Evolutionary conservation across 2,329 filamentous ascomycete species (phyloP).

Genomic region (Penicillium expansum): DNA sequence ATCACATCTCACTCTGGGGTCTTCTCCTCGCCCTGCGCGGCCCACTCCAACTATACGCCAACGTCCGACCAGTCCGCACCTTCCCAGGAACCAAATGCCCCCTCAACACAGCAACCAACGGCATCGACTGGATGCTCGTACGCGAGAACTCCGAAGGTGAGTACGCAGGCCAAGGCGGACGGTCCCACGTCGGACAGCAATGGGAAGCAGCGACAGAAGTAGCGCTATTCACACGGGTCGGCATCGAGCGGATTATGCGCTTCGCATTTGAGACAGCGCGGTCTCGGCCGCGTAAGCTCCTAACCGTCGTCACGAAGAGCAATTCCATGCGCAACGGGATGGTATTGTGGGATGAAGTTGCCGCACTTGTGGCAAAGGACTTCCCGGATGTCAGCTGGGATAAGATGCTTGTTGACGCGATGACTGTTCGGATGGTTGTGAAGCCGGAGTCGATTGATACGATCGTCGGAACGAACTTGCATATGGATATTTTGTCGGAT

Average conservation of each 20-base stretch:
- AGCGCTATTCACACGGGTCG: constrained; percentile 53
- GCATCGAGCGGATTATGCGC: constrained; percentile 51
- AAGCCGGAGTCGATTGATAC: constrained; percentile 52
- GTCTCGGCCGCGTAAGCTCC: constrained; percentile 46
- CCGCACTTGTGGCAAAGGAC: constrained; percentile 46
- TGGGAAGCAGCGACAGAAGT: too few species aligned
- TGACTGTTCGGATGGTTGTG: constrained; percentile 56
- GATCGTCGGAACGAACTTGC: constrained; percentile 54
- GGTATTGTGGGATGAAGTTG: constrained; percentile 58
- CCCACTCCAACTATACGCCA: constrained; percentile 56
- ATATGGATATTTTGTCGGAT: constrained; percentile 67
- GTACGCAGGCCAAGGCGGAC: constrained; percentile 55
- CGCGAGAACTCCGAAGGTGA: constrained; percentile 58
- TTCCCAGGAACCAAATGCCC: constrained; percentile 53
- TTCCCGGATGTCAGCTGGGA: constrained; percentile 53
- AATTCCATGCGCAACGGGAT: constrained; percentile 56
- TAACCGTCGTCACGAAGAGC: constrained; percentile 56
- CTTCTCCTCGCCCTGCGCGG: too few species aligned
- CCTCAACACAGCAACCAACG: constrained; percentile 47
- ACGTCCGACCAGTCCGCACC: constrained; percentile 52
- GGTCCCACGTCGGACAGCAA: too few species aligned
- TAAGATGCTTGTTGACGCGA: constrained; percentile 58
- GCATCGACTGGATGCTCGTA: constrained; percentile 57
- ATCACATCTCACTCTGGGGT: constrained; percentile 59
- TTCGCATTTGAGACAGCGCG: constrained; percentile 55